Base-by-base conservation (phyloP, 768 basidiomycete species). In the Psilocybe azurescens region DNA sequence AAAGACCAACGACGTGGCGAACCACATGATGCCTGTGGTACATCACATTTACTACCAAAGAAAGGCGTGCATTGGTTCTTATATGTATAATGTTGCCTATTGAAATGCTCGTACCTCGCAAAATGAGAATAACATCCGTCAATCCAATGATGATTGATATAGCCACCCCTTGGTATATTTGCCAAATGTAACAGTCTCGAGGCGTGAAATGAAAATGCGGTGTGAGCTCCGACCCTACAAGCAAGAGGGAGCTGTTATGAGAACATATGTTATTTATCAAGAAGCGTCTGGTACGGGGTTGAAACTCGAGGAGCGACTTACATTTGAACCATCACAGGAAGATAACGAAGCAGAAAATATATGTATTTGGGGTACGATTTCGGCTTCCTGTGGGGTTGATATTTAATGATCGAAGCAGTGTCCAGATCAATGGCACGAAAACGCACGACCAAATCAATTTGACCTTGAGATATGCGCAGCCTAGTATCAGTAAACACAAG, bases 151-250 rank as follows among this genome's bases (percentile, higher is more conserved):
- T 65, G 2, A 65, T 49, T 7, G 71, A 53, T 3, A 73, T 64
- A 2, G 73, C 73, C 7, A 74, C 67, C 10, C 73, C 79, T 69
- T 79, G 78, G 56, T 75, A 80, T 18, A 79, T 67, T 60, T 79
- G 73, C 79, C 79, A 81, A 47, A 79, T 74, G 66, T 73, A 81
- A 62, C 80, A 81, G 44, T 72, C 77, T 54, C 75, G 74, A 9
- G 54, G 56, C 0, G 78, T 75, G 62, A 79, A 80, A 39, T 73
- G 69, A 38, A 79, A 74, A 9, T 58, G 62, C 2, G 77, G 72
- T 5, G 77, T 72, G 18, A 78, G 59, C 53, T 76, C 75, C 18
- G 78, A 71, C 14, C 75, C 77, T 41, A 78, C 70, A 41, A 76
- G 65, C n/a, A 77, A 65, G 30, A 75, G 69, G 5, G 76, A 72